Evolutionary conservation across 1,139 yeast genomes (phyloP).

Genomic region (Suhomyces wounanorum): DNA sequence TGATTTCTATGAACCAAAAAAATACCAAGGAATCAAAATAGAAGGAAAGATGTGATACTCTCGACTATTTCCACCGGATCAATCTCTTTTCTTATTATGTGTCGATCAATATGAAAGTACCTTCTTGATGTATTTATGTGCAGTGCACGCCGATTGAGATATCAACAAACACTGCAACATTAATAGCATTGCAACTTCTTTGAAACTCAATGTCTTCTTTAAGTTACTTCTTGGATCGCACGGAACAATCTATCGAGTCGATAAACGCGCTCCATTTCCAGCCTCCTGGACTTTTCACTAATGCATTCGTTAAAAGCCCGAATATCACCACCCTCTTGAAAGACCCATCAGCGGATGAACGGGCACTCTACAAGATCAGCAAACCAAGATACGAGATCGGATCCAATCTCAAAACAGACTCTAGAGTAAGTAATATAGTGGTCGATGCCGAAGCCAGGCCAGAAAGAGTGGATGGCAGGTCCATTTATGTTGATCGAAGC

Average conservation of each 20-base stretch:
- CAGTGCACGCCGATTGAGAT: background rate
- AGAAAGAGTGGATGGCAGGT: conserved; percentile 42
- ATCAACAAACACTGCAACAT: conserved; percentile 5
- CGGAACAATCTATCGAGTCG: conserved; percentile 25
- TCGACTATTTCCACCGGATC: too few species aligned
- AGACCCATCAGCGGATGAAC: conserved; percentile 61
- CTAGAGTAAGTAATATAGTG: conserved; percentile 5
- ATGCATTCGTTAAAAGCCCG: conserved; percentile 57
- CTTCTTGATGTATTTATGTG: background rate
- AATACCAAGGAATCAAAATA: too few species aligned
- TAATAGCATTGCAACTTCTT: conserved; percentile 1
- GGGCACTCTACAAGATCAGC: conserved; percentile 46
- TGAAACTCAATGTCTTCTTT: conserved; percentile 14
- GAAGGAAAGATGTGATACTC: too few species aligned
- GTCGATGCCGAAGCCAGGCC: conserved; percentile 24
- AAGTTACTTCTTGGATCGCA: conserved; percentile 17
- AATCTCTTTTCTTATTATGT: too few species aligned
- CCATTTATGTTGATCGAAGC: conserved; percentile 29
- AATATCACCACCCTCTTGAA: conserved; percentile 60
- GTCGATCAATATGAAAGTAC: too few species aligned
- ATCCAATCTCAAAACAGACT: conserved; percentile 2
- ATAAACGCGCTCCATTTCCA: conserved; percentile 42
- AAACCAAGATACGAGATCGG: conserved; percentile 11
- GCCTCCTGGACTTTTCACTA: conserved; percentile 64
- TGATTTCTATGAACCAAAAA: too few species aligned